These are phyloP conservation scores for Cercophora samala DNA, from an alignment of 495 filamentous ascomycete genomes.

Conservation along the genomic window DNA sequence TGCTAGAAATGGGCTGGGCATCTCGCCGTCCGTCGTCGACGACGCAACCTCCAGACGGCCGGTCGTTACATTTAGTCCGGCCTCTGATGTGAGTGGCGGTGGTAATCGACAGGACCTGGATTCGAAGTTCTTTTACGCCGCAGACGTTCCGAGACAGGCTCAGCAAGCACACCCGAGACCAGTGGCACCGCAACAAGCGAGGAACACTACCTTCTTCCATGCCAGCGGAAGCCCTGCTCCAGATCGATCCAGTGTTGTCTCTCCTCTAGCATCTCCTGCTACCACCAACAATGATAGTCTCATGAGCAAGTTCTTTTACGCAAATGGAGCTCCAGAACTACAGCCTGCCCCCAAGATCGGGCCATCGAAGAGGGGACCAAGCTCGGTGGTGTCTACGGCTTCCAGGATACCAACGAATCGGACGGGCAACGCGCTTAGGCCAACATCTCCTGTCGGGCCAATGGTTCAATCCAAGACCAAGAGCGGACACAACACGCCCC, in stretches of 20 bases:
- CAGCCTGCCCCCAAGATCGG: conserved; percentile 24
- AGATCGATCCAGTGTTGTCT: conserved; percentile 30
- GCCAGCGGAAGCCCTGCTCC: conserved; percentile 46
- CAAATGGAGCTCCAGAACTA: conserved; percentile 54
- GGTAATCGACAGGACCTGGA: conserved; percentile 34
- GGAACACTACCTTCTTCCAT: conserved; percentile 55
- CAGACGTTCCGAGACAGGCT: conserved; percentile 50
- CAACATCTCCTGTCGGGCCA: conserved; percentile 44
- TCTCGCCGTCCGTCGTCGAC: conserved; percentile 32
- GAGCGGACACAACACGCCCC: conserved; percentile 13
- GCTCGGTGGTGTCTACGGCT: conserved; percentile 41
- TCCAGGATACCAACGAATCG: conserved; percentile 36
- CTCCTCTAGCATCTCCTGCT: conserved; percentile 34
- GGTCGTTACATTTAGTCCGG: conserved; percentile 34
- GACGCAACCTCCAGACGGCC: conserved; percentile 24
- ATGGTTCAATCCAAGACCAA: conserved; percentile 30
- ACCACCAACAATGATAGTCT: conserved; percentile 26
- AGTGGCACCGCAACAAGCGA: conserved; percentile 27
- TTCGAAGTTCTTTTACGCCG: conserved; percentile 75
- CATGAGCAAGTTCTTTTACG: conserved; percentile 72
- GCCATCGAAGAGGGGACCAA: conserved; percentile 29
- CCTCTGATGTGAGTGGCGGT: conserved; percentile 27
- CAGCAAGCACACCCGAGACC: conserved; percentile 26
- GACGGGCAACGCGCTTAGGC: conserved; percentile 35
- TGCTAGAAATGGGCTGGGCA: conserved; percentile 34